Base-by-base conservation (phyloP, 2,329 filamentous ascomycete genomes). In the Exophiala viscosa region DNA sequence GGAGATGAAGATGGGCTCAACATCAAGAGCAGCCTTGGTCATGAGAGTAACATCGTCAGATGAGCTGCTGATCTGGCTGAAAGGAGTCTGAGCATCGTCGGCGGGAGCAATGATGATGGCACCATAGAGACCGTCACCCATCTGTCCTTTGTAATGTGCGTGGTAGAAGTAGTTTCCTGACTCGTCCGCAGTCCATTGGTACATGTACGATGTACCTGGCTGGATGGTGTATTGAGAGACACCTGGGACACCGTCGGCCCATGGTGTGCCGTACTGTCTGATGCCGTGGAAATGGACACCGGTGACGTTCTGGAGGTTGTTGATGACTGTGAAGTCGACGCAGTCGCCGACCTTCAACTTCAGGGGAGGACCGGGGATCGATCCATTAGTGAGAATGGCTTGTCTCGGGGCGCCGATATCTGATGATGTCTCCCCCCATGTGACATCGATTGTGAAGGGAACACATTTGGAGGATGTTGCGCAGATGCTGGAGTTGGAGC, bases 271-370 rank as follows among this genome's bases (percentile, higher is more conserved):
- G 60, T 88, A 88, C 65, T 90, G 86, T 64, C 83, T 89, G 57
- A 92, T 76, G 13, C 88, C 88, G 60, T 92, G 88, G 67, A 87
- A 91, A 65, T 92, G 88, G 4, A 91, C 74, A 34, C 85, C 86
- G 10, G 77, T 80, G 60, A 80, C 67, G 59, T 90, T 87, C 10
- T 74, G 72, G 0, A 86, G 80, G 17, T 79, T 75, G 61, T 92
- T 92, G 60, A 81, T 72, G 45, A 90, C 75, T 31, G 87, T 81
- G 39, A 90, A 81, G 50, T 88, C 67, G 7, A 93, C 68, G 1
- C 78, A 82, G 61, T 93, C 88, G 15, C 86, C 87, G 58, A 87
- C 83, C 59, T 87, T 88, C 57, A 83, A 82, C 58, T 88, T 81
- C 41, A 93, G 81, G 40, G 87, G 68, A 5, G 88, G 88, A 0